Evolutionary conservation across 140 eudicot species (phyloP).

Genomic region (Cichorium intybus): DNA sequence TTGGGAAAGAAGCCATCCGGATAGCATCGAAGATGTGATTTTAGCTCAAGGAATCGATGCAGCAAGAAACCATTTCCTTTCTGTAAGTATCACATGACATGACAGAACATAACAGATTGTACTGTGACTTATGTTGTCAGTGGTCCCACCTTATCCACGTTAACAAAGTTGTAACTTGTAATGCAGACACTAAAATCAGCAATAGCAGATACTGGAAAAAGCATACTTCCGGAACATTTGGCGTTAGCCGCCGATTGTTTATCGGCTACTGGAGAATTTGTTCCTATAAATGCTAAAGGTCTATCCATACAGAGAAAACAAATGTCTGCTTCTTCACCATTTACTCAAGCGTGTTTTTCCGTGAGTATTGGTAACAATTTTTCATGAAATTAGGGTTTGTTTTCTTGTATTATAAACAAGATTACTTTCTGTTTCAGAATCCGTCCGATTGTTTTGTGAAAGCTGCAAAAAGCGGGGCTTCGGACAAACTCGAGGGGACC

Average conservation of each 20-base stretch:
- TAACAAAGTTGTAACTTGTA: neutral
- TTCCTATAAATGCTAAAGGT: slow-evolving; percentile 67
- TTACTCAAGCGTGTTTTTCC: slow-evolving; percentile 73
- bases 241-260: slow-evolving; percentile 70
- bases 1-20: slow-evolving; percentile 91
- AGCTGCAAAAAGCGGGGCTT: slow-evolving; percentile 65
- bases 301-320: slow-evolving; percentile 60
- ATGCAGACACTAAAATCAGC: slow-evolving; percentile 73
- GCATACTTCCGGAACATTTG: slow-evolving; percentile 76
- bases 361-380: slow-evolving; percentile 40
- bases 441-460: slow-evolving; percentile 74
- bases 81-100: slow-evolving; percentile 39
- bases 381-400: neutral
- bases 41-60: slow-evolving; percentile 68
- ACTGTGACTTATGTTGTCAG: neutral
- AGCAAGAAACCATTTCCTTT: slow-evolving; percentile 58
- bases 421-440: slow-evolving; percentile 44
- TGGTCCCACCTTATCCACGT: too few species aligned
- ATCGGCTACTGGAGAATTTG: slow-evolving; percentile 79
- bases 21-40: slow-evolving; percentile 58
- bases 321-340: slow-evolving; percentile 61
- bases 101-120: neutral
- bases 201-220: slow-evolving; percentile 65
- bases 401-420: slow-evolving; percentile 1
- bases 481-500: slow-evolving; percentile 73